Percentiles rank a stretch among this genome's conserved stretches.
Conservation (phyloP, 225 moss, liverwort and hornwort genomes). For the Antitrichia curtipendula region DNA sequence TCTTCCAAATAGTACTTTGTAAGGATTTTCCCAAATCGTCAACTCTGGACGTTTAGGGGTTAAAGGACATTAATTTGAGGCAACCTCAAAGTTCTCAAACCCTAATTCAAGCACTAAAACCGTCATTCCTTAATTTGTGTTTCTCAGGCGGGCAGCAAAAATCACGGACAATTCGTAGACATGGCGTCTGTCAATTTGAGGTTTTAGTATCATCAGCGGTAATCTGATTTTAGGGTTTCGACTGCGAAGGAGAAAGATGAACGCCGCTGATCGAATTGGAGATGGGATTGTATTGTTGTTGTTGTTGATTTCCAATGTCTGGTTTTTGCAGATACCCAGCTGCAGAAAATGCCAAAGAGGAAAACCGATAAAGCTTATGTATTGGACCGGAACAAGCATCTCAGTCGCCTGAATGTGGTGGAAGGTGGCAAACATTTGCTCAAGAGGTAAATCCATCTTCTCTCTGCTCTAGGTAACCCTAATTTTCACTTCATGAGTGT, state of each 20-base stretch:
- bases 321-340: constrained; percentile 62
- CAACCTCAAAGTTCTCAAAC: neutral
- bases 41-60: too few relatives aligned
- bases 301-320: neutral
- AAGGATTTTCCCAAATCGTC: too few relatives aligned
- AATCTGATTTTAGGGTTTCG: neutral
- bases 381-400: constrained; percentile 77
- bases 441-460: constrained; percentile 40
- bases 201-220: neutral
- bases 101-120: neutral
- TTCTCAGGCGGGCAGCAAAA: neutral
- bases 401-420: constrained; percentile 78
- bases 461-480: neutral
- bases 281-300: neutral
- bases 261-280: neutral
- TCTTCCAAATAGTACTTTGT: too few relatives aligned
- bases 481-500: neutral
- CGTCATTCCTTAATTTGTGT: neutral
- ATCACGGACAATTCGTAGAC: neutral
- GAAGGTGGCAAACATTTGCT: constrained; percentile 93
- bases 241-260: neutral
- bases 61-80: too few relatives aligned
- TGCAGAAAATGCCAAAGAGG: constrained; percentile 99
- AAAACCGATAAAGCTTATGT: constrained; percentile 93
- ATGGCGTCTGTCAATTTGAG: neutral